Percentiles rank a stretch among this genome's conserved stretches.
Conservation (phyloP, 345 rosid species). For the Bruguiera sexangula region DNA sequence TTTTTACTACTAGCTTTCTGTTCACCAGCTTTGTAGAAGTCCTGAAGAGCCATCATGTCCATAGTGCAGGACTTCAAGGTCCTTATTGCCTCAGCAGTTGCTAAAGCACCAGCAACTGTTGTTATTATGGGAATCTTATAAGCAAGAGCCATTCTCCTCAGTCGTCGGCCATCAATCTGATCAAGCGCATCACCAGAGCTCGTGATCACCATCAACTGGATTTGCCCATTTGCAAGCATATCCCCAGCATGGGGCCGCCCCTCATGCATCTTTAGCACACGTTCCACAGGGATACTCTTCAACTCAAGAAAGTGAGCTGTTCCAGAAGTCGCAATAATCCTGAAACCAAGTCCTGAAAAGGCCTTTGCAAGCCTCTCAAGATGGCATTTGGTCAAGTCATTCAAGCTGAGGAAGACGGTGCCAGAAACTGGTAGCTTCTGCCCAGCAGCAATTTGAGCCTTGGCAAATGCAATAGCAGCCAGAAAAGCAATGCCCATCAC, state of each 20-base stretch:
- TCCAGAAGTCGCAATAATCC: conserved; percentile 79
- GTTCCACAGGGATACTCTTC: conserved; percentile 65
- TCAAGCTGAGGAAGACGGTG: conserved; percentile 86
- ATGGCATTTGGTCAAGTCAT: conserved; percentile 77
- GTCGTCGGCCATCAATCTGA: conserved; percentile 76
- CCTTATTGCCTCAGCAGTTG: conserved; percentile 80
- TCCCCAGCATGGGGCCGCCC: conserved; percentile 97
- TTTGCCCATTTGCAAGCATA: conserved; percentile 85
- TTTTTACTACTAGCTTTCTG: conserved; percentile 21
- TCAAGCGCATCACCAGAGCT: conserved; percentile 84
- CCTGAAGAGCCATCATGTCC: conserved; percentile 81
- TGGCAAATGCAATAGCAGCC: conserved; percentile 73
- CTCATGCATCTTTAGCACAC: conserved; percentile 88
- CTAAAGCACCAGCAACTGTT: conserved; percentile 87
- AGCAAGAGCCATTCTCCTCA: conserved; percentile 92
- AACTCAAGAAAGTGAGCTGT: conserved; percentile 81
- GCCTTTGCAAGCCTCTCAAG: conserved; percentile 73
- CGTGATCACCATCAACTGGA: conserved; percentile 88
- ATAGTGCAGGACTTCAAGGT: conserved; percentile 64
- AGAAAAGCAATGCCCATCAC: conserved; percentile 86
- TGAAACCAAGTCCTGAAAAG: conserved; percentile 71
- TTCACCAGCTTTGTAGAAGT: conserved; percentile 52
- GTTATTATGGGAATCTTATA: conserved; percentile 91
- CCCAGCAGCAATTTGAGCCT: conserved; percentile 93
- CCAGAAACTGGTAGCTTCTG: conserved; percentile 84